Evolutionary conservation across 2,329 filamentous ascomycete genomes (phyloP).

Genomic region (Sarocladium strictum): DNA sequence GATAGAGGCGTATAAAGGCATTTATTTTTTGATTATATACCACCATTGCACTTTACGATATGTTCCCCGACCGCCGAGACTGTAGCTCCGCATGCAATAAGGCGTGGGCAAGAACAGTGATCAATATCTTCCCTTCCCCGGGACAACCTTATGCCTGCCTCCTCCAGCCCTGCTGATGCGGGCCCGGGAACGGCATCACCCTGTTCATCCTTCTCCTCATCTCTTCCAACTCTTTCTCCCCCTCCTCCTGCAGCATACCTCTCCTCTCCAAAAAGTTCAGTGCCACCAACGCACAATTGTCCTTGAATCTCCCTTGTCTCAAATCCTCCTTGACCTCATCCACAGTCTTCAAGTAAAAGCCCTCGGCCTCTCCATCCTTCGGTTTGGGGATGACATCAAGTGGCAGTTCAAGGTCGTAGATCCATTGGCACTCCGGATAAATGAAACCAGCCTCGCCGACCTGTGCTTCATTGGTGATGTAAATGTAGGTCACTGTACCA

Average conservation of each 20-base stretch:
- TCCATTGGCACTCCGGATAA: conserved; percentile 86
- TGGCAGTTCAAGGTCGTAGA: conserved; percentile 81
- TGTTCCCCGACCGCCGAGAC: too few species aligned
- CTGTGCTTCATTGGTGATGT: conserved; percentile 67
- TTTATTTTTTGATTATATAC: conserved; percentile 3
- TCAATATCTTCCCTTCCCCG: too few species aligned
- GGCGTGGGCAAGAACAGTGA: too few species aligned
- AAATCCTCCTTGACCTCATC: conserved; percentile 70
- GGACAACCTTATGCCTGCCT: conserved; percentile 9
- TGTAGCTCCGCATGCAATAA: too few species aligned
- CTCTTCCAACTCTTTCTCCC: conserved; percentile 71
- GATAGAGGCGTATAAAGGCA: conserved; percentile 5
- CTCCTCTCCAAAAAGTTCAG: conserved; percentile 88
- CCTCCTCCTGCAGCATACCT: conserved; percentile 70
- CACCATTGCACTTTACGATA: conserved; percentile 8
- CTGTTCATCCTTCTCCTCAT: conserved; percentile 73
- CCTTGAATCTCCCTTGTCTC: conserved; percentile 74
- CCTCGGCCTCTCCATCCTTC: conserved; percentile 83
- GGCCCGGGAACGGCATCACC: conserved; percentile 71
- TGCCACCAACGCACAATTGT: conserved; percentile 80
- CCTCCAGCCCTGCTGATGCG: conserved; percentile 38
- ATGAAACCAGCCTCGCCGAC: conserved; percentile 77
- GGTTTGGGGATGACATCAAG: conserved; percentile 64
- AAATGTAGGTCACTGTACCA: conserved; percentile 78
- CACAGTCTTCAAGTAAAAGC: conserved; percentile 72